phyloP scores from a whole-genome alignment of 2,329 filamentous ascomycete genomes.

The Colletotrichum sp. region DNA sequence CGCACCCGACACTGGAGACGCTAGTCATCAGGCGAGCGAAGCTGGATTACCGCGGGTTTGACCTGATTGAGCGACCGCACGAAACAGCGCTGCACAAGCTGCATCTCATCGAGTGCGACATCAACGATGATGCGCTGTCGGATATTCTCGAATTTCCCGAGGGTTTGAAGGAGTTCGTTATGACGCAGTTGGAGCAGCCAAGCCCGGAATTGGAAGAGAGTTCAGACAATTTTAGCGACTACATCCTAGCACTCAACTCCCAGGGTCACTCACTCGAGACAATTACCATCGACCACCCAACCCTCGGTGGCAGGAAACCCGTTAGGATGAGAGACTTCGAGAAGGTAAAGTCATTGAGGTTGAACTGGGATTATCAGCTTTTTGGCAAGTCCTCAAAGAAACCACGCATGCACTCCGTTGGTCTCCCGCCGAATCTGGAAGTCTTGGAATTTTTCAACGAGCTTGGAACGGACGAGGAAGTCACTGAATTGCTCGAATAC shows the following conservation, averaged over 20 bases:
- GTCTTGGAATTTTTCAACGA: conserved; percentile 50
- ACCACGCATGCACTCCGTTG: conserved; percentile 50
- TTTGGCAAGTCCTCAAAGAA: conserved; percentile 49
- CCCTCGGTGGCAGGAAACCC: conserved; percentile 42
- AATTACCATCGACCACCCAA: conserved; percentile 49
- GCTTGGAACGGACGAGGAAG: conserved; percentile 51
- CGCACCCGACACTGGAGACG: conserved; percentile 52
- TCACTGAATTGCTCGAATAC: conserved; percentile 48
- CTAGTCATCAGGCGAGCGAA: conserved; percentile 49
- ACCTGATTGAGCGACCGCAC: conserved; percentile 51
- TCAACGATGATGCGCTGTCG: conserved; percentile 46
- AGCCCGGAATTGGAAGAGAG: conserved; percentile 49
- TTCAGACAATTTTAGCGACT: conserved; percentile 51
- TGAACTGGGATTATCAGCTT: conserved; percentile 54
- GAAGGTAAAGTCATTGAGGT: conserved; percentile 41
- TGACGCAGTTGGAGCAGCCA: conserved; percentile 47
- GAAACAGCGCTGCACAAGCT: conserved; percentile 48
- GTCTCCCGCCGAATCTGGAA: conserved; percentile 49
- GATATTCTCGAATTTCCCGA: conserved; percentile 47
- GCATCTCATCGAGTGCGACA: conserved; percentile 54
- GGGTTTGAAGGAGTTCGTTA: conserved; percentile 49
- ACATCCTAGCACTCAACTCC: conserved; percentile 47
- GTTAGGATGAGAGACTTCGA: conserved; percentile 49
- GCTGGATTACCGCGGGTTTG: conserved; percentile 51
- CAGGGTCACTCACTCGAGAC: conserved; percentile 46